Evolutionary conservation across 768 basidiomycete genomes (phyloP).

Genomic region (Hirschioporus abietinus): DNA sequence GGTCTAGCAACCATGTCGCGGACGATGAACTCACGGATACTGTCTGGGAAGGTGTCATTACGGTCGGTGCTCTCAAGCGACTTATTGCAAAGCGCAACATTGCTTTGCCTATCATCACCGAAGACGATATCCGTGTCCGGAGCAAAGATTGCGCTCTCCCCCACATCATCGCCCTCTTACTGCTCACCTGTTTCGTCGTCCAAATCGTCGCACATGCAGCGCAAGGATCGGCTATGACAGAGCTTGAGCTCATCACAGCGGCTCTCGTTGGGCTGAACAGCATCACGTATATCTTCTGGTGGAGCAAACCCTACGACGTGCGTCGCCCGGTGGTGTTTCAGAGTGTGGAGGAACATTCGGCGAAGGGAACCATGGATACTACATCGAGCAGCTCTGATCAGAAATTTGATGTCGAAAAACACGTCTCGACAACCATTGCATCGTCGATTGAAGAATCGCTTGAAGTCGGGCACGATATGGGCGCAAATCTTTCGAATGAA

Average conservation of each 20-base stretch:
- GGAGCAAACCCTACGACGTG: conserved; percentile 9
- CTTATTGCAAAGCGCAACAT: neutral
- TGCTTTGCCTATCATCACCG: neutral
- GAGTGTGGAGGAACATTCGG: too few relatives aligned
- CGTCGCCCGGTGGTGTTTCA: neutral
- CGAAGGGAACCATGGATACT: too few relatives aligned
- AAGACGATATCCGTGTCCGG: neutral
- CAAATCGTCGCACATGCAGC: neutral
- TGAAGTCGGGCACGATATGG: too few relatives aligned
- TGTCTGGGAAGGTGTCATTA: neutral
- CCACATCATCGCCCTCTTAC: neutral
- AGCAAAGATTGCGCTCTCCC: neutral
- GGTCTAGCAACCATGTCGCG: neutral
- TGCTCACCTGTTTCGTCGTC: neutral
- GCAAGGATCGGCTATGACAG: neutral
- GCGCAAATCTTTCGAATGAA: too few relatives aligned
- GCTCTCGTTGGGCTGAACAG: neutral
- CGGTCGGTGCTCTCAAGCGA: neutral
- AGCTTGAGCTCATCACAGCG: neutral
- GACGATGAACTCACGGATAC: neutral
- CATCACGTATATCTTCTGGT: conserved; percentile 10
- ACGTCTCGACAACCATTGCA: too few relatives aligned
- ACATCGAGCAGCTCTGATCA: too few relatives aligned
- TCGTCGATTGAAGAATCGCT: too few relatives aligned
- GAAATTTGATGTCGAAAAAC: too few relatives aligned